Base-by-base conservation (phyloP, 805 yeast genomes). In the Monosporozyma unispora region DNA sequence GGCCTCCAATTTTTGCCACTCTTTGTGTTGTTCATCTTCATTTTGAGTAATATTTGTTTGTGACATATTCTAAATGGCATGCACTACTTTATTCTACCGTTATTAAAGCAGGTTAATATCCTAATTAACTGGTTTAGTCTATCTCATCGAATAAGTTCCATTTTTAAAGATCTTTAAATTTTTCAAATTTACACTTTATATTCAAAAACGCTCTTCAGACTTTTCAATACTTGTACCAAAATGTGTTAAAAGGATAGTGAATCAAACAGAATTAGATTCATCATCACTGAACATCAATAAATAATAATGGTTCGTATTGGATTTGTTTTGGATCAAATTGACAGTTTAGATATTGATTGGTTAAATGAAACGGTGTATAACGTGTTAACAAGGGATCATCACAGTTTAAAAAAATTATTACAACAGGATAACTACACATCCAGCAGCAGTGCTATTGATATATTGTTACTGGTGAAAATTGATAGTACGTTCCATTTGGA, bases 1-100 rank as follows among this genome's bases (percentile, higher is more conserved):
- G 50, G 71, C 70, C 52, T 71, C 75, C 40, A 80, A 64, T 22
- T 63, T 60, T 29, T 73, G 78, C 95, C 95, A 87, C 51, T 72
- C 70, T 38, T 73, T 52, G 48, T 69, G 62, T 55, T 86, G 91
- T 48, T 59, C 63, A 9, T 39, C 27, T 16, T 39, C 28, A 18
- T 21, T 21, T 21, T 7, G 12, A 19, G 42, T 39, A 12, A 11
- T 21, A 8, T 39, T 16, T 11, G 18, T n/a, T 14, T 1, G 4
- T 31, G n/a, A 12, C 35, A 31, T 31, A 31, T 31, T 4, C 12
- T 14, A 31, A 31, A 1, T 31, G 14, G n/a, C n/a, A n/a, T n/a
- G n/a, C n/a, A n/a, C n/a, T n/a, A n/a, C n/a, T n/a, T n/a, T n/a
- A n/a, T n/a, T n/a, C n/a, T n/a, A n/a, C n/a, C n/a, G n/a, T n/a